Evolutionary conservation across 305 asterid species (phyloP).

Genomic region (Solanum aculeatissimum): DNA sequence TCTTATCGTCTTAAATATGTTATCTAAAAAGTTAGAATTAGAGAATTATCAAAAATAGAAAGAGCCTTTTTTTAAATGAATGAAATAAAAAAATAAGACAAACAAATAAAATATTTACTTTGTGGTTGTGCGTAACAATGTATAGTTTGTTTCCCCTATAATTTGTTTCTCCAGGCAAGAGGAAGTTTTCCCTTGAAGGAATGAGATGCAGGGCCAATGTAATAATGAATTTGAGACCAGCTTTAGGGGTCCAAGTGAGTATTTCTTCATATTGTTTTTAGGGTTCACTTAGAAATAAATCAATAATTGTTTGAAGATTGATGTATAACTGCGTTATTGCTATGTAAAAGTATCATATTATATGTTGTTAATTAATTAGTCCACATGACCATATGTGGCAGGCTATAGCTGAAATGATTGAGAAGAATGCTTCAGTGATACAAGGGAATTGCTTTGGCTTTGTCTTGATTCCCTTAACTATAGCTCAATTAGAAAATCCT

Average conservation of each 20-base stretch:
- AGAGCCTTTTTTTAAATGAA: no score
- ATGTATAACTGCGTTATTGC: no score
- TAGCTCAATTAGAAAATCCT: constrained; percentile 12
- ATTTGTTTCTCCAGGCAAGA: neutral
- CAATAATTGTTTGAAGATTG: no score
- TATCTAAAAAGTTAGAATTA: no score
- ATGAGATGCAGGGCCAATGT: neutral
- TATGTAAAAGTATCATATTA: neutral
- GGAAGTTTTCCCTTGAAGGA: neutral
- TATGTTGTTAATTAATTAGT: neutral
- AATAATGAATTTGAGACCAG: constrained; percentile 16
- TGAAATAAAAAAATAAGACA: no score
- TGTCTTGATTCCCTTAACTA: constrained; percentile 18
- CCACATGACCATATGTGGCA: neutral
- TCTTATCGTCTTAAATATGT: no score
- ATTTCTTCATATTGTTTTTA: neutral
- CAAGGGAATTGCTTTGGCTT: constrained; percentile 28
- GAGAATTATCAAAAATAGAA: no score
- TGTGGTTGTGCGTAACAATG: neutral
- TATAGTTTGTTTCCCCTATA: neutral
- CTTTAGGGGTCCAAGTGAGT: constrained; percentile 20
- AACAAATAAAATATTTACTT: no score
- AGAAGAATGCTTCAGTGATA: constrained; percentile 12
- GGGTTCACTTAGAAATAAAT: neutral
- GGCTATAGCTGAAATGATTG: constrained; percentile 21